Percentiles rank a stretch among this genome's conserved stretches.
phyloP scores from a whole-genome alignment of 345 rosid genomes.

The Carallia pectinifolia region DNA sequence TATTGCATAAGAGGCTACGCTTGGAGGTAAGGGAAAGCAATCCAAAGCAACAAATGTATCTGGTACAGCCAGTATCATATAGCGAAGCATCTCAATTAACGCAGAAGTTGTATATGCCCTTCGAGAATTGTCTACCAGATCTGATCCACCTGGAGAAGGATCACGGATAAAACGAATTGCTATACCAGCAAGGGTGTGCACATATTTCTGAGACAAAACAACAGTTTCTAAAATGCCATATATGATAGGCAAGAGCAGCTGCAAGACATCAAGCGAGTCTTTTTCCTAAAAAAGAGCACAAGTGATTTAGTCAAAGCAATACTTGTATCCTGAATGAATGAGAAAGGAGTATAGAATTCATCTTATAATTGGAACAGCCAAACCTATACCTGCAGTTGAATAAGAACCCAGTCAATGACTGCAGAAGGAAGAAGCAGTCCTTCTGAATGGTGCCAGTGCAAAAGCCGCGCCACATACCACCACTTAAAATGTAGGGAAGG shows the following conservation, averaged over 20 bases:
- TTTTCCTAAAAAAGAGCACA: slow-evolving; percentile 56
- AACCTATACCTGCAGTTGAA: slow-evolving; percentile 66
- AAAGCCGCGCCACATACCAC: slow-evolving; percentile 90
- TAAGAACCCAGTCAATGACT: slow-evolving; percentile 90
- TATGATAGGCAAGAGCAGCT: slow-evolving; percentile 82
- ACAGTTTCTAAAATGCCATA: slow-evolving; percentile 80
- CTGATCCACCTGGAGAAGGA: slow-evolving; percentile 91
- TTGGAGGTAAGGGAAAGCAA: slow-evolving; percentile 87
- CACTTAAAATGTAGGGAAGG: slow-evolving; percentile 81
- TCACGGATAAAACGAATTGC: slow-evolving; percentile 78
- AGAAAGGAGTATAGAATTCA: background rate
- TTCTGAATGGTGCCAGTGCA: slow-evolving; percentile 91
- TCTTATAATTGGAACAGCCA: background rate
- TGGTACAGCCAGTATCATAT: slow-evolving; percentile 80
- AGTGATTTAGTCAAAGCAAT: slow-evolving; percentile 16
- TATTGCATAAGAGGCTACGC: slow-evolving; percentile 60
- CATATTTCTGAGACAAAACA: slow-evolving; percentile 81
- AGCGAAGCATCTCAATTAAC: slow-evolving; percentile 85
- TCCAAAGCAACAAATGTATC: slow-evolving; percentile 92
- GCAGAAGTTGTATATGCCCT: slow-evolving; percentile 90
- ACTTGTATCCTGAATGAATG: background rate
- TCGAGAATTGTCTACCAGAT: slow-evolving; percentile 91
- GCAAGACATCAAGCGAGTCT: slow-evolving; percentile 71
- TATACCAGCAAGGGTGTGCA: slow-evolving; percentile 63
- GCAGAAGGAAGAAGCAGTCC: slow-evolving; percentile 85